These are phyloP conservation scores for Wakefieldia striispora DNA, from an alignment of 768 basidiomycete species.

Conservation along the genomic window DNA sequence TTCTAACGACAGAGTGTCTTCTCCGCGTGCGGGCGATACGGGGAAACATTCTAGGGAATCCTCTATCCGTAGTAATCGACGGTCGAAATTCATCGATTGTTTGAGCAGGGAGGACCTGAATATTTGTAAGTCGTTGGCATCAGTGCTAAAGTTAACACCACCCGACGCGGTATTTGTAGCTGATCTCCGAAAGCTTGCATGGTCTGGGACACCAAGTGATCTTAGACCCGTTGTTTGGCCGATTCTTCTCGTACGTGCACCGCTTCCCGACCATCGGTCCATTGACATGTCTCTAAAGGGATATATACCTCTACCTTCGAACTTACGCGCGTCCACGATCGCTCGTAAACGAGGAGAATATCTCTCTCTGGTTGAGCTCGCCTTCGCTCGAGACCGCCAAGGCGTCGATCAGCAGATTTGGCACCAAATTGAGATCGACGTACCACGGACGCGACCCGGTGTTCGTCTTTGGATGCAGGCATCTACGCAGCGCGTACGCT, in stretches of 20 bases:
- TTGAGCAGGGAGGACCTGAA: slow-evolving; percentile 75
- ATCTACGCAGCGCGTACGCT: slow-evolving; percentile 80
- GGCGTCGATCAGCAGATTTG: slow-evolving; percentile 95
- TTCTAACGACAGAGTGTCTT: slow-evolving; percentile 7
- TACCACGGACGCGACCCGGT: slow-evolving; percentile 92
- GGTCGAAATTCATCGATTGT: slow-evolving; percentile 80
- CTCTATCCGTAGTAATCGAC: slow-evolving; percentile 75
- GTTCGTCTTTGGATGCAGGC: slow-evolving; percentile 88
- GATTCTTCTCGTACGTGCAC: slow-evolving; percentile 72
- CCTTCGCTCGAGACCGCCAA: slow-evolving; percentile 83
- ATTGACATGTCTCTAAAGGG: slow-evolving; percentile 50
- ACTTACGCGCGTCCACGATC: slow-evolving; percentile 73
- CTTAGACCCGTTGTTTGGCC: slow-evolving; percentile 94
- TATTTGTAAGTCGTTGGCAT: slow-evolving; percentile 53
- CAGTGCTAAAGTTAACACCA: background rate
- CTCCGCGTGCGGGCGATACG: slow-evolving; percentile 32
- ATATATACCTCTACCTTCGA: slow-evolving; percentile 83
- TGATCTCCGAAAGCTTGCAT: slow-evolving; percentile 86
- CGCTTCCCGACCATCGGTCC: background rate
- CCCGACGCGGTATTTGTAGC: slow-evolving; percentile 38
- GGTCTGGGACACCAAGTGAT: slow-evolving; percentile 90
- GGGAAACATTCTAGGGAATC: slow-evolving; percentile 69
- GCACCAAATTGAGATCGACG: slow-evolving; percentile 99
- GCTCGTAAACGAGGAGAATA: slow-evolving; percentile 92
- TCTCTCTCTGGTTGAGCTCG: slow-evolving; percentile 79